phyloP scores from a whole-genome alignment of 148 eudicot genomes.

The Heliamphora exappendiculata region DNA sequence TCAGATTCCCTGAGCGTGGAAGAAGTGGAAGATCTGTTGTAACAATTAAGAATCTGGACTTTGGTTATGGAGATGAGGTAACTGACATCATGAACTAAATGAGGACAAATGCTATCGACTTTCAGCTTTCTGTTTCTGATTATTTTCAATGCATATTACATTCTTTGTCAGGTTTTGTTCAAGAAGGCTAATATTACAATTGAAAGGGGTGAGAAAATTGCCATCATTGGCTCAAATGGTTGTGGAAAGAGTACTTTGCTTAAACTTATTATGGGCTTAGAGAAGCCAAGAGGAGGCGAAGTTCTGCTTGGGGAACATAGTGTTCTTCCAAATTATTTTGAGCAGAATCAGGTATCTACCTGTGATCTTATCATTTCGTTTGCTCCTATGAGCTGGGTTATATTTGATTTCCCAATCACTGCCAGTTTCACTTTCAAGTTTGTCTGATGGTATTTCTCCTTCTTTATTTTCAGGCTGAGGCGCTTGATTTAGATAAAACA shows the following conservation, averaged over 20 bases:
- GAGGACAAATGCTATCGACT: background rate
- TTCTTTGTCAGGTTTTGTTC: slow-evolving; percentile 58
- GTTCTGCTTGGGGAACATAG: slow-evolving; percentile 86
- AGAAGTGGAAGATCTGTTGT: slow-evolving; percentile 80
- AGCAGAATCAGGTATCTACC: slow-evolving; percentile 87
- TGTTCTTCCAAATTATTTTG: slow-evolving; percentile 90
- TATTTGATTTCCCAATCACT: background rate
- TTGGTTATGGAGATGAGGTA: slow-evolving; percentile 70
- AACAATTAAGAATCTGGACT: slow-evolving; percentile 58
- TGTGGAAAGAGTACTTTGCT: slow-evolving; percentile 95
- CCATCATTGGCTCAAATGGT: slow-evolving; percentile 93
- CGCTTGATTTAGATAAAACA: slow-evolving; percentile 83
- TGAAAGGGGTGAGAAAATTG: slow-evolving; percentile 89
- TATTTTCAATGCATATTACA: background rate
- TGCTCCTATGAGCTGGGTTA: background rate
- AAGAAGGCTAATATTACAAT: slow-evolving; percentile 64
- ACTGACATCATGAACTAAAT: slow-evolving; percentile 2
- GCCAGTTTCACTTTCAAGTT: background rate
- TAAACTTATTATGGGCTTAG: slow-evolving; percentile 78
- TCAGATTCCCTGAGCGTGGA: slow-evolving; percentile 92
- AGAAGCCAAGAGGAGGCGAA: slow-evolving; percentile 62
- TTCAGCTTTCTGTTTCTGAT: slow-evolving; percentile 2
- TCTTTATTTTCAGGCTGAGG: slow-evolving; percentile 67
- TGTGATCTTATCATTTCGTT: background rate
- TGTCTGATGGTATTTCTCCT: background rate